Evolutionary conservation across 2,329 filamentous ascomycete genomes (phyloP).

Genomic region (Talaromyces sp.): DNA sequence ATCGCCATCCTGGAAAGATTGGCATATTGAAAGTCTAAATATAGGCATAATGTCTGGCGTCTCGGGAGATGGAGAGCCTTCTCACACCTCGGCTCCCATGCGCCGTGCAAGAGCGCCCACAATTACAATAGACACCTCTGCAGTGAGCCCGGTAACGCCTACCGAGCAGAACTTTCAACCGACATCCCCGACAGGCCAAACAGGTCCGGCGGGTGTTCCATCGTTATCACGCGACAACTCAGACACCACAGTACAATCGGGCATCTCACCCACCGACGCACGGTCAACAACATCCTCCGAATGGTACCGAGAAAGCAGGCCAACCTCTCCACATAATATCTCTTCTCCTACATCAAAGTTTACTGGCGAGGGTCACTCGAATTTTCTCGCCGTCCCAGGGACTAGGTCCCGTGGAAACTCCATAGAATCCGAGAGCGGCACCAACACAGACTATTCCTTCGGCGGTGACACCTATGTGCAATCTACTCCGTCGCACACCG

Average conservation of each 20-base stretch:
- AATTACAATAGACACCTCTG: slow-evolving; percentile 57
- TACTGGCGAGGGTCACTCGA: slow-evolving; percentile 51
- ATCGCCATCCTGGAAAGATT: not conserved
- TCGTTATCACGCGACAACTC: slow-evolving; percentile 25
- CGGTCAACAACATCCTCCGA: slow-evolving; percentile 58
- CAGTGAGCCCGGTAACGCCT: slow-evolving; percentile 39
- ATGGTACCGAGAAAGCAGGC: slow-evolving; percentile 55
- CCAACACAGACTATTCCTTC: slow-evolving; percentile 50
- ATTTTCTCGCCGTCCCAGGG: slow-evolving; percentile 62
- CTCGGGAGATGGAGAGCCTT: slow-evolving; percentile 26
- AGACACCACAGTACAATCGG: slow-evolving; percentile 29
- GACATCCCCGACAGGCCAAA: slow-evolving; percentile 27
- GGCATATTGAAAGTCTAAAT: not conserved
- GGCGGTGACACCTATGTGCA: slow-evolving; percentile 54
- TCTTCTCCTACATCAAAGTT: slow-evolving; percentile 58
- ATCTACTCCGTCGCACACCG: slow-evolving; percentile 39
- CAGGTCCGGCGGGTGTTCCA: slow-evolving; percentile 35
- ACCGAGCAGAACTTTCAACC: slow-evolving; percentile 22
- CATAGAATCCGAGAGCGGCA: slow-evolving; percentile 59
- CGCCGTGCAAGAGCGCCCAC: slow-evolving; percentile 49
- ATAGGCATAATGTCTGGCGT: slow-evolving; percentile 30
- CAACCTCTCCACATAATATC: slow-evolving; percentile 65
- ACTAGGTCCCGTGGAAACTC: slow-evolving; percentile 63
- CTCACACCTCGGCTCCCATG: slow-evolving; percentile 31
- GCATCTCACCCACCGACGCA: slow-evolving; percentile 48